Conservation (phyloP, 2,329 filamentous ascomycete genomes). For the Pseudogymnoascus destructans region DNA sequence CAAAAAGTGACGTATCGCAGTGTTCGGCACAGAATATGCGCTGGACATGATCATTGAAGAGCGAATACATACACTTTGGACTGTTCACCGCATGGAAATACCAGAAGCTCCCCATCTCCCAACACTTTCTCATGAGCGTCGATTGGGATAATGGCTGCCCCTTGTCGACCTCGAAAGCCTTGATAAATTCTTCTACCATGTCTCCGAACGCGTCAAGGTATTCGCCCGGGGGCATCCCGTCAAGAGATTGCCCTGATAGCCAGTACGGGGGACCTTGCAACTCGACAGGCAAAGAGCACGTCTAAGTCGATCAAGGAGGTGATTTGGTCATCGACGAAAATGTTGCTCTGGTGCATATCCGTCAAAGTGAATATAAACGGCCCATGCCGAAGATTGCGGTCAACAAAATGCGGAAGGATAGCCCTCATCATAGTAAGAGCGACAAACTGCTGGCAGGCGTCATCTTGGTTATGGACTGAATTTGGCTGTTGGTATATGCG, state of each 20-base stretch:
- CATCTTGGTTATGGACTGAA: neutral
- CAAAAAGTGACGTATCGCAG: conserved; percentile 8
- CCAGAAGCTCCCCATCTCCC: conserved; percentile 20
- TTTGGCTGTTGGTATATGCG: neutral
- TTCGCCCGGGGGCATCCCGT: conserved; percentile 15
- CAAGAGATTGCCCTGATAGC: conserved; percentile 19
- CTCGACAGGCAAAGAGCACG: conserved; percentile 21
- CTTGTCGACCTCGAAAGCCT: conserved; percentile 15
- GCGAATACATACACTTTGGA: conserved; percentile 18
- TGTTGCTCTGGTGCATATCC: neutral
- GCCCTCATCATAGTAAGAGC: neutral
- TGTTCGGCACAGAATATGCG: conserved; percentile 14
- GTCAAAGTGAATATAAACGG: neutral
- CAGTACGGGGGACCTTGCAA: conserved; percentile 25
- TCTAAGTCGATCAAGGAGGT: neutral
- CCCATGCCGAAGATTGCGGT: neutral
- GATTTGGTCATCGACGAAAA: neutral
- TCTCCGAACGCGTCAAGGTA: conserved; percentile 13
- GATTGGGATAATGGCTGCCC: conserved; percentile 2
- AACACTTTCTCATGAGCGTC: conserved; percentile 17
- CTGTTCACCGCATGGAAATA: conserved; percentile 19
- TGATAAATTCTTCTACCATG: conserved; percentile 16
- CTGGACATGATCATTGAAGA: conserved; percentile 19
- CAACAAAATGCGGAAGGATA: neutral
- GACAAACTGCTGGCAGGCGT: neutral